phyloP scores from a whole-genome alignment of 2,329 filamentous ascomycete species.

The Cercospora sp. region DNA sequence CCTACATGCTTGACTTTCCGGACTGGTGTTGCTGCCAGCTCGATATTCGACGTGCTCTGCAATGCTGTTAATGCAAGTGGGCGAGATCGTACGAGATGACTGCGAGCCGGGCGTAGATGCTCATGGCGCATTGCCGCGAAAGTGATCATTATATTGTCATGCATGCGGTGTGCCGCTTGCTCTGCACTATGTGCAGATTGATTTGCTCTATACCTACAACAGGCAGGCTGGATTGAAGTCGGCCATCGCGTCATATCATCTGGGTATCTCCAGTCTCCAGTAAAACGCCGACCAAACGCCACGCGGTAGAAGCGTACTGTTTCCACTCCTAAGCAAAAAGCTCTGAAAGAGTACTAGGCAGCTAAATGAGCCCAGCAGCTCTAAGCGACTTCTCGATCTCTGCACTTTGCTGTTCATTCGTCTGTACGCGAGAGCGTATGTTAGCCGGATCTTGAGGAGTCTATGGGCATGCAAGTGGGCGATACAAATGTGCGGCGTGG shows the following conservation, averaged over 20 bases:
- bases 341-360: constrained; percentile 35
- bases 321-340: constrained; percentile 27
- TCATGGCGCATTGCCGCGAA: not conserved
- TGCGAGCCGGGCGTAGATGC: not conserved
- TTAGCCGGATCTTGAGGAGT: constrained; percentile 18
- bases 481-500: constrained; percentile 21
- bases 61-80: not conserved
- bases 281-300: constrained; percentile 34
- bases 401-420: constrained; percentile 27
- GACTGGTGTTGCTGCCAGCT: not conserved
- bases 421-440: constrained; percentile 24
- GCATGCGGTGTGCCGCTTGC: constrained; percentile 35
- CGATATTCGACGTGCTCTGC: not conserved
- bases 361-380: constrained; percentile 32
- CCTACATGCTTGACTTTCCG: not conserved
- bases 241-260: constrained; percentile 28
- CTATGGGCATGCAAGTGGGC: constrained; percentile 13
- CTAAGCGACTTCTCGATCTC: constrained; percentile 36
- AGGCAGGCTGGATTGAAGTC: constrained; percentile 35
- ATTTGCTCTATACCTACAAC: constrained; percentile 31
- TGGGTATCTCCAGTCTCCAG: constrained; percentile 30
- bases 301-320: constrained; percentile 36
- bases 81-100: constrained; percentile 2
- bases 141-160: constrained; percentile 29
- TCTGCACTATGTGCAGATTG: constrained; percentile 31